A percentile compares a stretch with the other conserved stretches of the same genome.
Conservation (phyloP, 1,284 basidiomycete genomes). For the Mycosarcoma mackinlayi region DNA sequence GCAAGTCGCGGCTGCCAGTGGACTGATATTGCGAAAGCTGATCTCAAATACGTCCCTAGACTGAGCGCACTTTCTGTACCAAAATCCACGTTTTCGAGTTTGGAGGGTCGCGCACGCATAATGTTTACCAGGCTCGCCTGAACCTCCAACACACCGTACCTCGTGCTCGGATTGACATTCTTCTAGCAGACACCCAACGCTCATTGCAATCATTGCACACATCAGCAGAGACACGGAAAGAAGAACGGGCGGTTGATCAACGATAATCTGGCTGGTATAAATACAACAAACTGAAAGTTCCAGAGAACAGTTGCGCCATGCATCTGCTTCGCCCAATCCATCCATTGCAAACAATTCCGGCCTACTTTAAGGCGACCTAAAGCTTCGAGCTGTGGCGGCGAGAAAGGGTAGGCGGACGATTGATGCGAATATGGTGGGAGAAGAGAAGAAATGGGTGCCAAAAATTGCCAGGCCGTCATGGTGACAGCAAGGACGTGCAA, state of each 20-base stretch:
- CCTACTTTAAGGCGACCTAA: slow-evolving; percentile 1
- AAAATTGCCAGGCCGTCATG: slow-evolving; percentile 63
- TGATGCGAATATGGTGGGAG: slow-evolving; percentile 21
- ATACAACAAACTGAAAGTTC: no score
- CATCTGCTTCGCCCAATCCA: slow-evolving; percentile 26
- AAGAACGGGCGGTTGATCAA: no score
- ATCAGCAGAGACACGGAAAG: neutral
- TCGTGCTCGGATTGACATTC: no score
- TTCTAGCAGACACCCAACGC: no score
- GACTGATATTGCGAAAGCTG: neutral
- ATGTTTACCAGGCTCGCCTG: neutral
- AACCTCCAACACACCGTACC: no score
- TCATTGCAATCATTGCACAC: no score
- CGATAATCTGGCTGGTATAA: no score
- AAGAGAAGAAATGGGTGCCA: slow-evolving; percentile 45
- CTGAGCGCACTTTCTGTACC: neutral
- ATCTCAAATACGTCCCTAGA: neutral
- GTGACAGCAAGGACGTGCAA: slow-evolving; percentile 61
- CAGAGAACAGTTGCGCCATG: no score
- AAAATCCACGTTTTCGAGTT: slow-evolving; percentile 25
- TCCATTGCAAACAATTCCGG: neutral
- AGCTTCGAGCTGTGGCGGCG: slow-evolving; percentile 26
- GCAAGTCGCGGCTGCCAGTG: neutral
- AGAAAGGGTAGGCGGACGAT: neutral
- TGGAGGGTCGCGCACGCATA: slow-evolving; percentile 16